Evolutionary conservation across 345 rosid species (phyloP).

Genomic region (Populus davidiana): DNA sequence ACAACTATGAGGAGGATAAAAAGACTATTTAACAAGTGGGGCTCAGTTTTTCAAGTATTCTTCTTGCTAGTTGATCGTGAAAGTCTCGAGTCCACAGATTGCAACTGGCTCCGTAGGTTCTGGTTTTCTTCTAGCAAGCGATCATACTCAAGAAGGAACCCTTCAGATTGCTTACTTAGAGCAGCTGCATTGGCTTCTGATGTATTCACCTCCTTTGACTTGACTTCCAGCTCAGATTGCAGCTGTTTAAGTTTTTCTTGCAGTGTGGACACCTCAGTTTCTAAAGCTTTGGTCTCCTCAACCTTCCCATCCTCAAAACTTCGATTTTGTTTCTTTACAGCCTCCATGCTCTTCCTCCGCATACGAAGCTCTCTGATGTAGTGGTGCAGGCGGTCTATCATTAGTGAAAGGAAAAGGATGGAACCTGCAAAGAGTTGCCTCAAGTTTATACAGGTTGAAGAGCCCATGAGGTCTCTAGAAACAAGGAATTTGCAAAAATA

Average conservation of each 20-base stretch:
- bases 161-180: constrained; percentile 87
- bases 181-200: constrained; percentile 76
- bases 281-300: constrained; percentile 54
- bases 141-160: constrained; percentile 86
- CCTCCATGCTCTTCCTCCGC: constrained; percentile 78
- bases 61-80: constrained; percentile 73
- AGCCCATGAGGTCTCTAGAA: constrained; percentile 2
- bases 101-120: constrained; percentile 58
- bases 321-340: constrained; percentile 58
- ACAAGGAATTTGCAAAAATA: constrained; percentile 3
- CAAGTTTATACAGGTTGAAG: constrained; percentile 10
- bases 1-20: not conserved
- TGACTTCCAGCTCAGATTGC: constrained; percentile 48
- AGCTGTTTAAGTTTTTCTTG: constrained; percentile 44
- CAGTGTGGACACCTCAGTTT: constrained; percentile 47
- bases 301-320: constrained; percentile 59
- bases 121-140: constrained; percentile 84
- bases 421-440: constrained; percentile 55
- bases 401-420: constrained; percentile 62
- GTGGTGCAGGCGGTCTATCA: constrained; percentile 91
- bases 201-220: constrained; percentile 45
- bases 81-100: constrained; percentile 50
- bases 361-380: constrained; percentile 79
- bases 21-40: constrained; percentile 1
- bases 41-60: constrained; percentile 42